Base-by-base conservation (phyloP, 805 yeast species). In the Metschnikowia peoriensis region DNA sequence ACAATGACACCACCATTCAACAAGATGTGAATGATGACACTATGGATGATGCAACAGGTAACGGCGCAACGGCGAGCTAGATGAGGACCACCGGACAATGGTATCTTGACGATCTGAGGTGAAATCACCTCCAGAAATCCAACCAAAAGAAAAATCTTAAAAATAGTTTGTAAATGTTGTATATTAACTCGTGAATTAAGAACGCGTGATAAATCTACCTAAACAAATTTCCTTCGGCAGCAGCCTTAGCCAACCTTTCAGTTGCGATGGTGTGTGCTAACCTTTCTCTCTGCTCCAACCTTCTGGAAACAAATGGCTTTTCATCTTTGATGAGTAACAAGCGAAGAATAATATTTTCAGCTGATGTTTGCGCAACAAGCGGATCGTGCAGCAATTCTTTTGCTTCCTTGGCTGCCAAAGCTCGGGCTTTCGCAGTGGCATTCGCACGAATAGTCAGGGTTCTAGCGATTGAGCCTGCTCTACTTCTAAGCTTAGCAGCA, bases 341-440 rank as follows among this genome's bases (percentile, higher is more conserved):
- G 46, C 97, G 77, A 54, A 93, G 68, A 7, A 92, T 75, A 11
- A 90, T 77, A 59, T 89, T 89, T 59, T 88, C 92, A 6, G 80
- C 78, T 5, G 65, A 60, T 1, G 72, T 66, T 47, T 74, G 76
- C 0, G 75, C 72, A n/a, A 71, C 64, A 6, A 70, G 62, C 2
- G 63, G 80, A 41, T 77, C 77, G 5, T 61, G 46, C 54, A 45
- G 61, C 44, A 44, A 55, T 55, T 51, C 61, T 46, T 43, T 53
- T 1, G 58, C 65, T 9, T 66, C 67, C 43, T 58, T 53, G 4
- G 56, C 63, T 11, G 69, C 69, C 43, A 70, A 69, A 7, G 75
- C 77, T 57, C 85, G 78, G 9, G 80, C 77, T 46, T 71, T 76
- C 12, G 83, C 77, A 22, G 91, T 83, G 9, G 90, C 85, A 60